Evolutionary conservation across 768 basidiomycete genomes (phyloP).

Genomic region (Solioccasus polychromus): DNA sequence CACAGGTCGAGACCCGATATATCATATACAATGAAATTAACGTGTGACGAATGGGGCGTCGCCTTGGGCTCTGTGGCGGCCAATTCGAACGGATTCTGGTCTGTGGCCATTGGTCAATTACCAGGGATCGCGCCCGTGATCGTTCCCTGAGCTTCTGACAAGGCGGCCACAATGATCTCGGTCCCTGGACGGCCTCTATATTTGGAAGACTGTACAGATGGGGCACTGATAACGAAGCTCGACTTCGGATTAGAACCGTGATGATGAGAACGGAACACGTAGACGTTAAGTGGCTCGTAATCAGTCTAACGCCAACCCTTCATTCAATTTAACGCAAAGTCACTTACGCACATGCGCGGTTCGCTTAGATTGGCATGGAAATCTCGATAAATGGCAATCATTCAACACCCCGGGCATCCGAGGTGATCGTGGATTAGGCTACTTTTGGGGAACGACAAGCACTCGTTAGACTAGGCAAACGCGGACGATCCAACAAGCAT

Average conservation of each 20-base stretch:
- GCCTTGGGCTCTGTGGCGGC: no score
- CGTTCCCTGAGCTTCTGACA: neutral
- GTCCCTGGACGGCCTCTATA: constrained; percentile 6
- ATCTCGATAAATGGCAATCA: constrained; percentile 20
- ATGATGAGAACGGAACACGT: constrained; percentile 16
- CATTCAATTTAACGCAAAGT: constrained; percentile 3
- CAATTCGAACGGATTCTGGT: no score
- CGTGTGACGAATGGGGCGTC: constrained; percentile 9
- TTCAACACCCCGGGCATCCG: constrained; percentile 22
- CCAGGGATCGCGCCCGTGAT: neutral
- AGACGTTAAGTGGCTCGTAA: neutral
- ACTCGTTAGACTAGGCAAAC: neutral
- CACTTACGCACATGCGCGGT: neutral
- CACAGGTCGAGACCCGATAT: neutral
- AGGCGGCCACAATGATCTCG: neutral
- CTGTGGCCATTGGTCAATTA: no score
- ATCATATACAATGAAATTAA: constrained; percentile 10
- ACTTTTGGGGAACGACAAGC: no score
- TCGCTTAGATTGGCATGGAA: constrained; percentile 7
- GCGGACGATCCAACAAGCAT: neutral
- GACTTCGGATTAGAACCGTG: constrained; percentile 2
- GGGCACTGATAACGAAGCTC: constrained; percentile 1
- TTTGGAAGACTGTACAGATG: neutral
- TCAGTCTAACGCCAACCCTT: neutral
- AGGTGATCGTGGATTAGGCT: constrained; percentile 29